Evolutionary conservation across 2,329 filamentous ascomycete genomes (phyloP).

Genomic region (Fusarium kyushuense): DNA sequence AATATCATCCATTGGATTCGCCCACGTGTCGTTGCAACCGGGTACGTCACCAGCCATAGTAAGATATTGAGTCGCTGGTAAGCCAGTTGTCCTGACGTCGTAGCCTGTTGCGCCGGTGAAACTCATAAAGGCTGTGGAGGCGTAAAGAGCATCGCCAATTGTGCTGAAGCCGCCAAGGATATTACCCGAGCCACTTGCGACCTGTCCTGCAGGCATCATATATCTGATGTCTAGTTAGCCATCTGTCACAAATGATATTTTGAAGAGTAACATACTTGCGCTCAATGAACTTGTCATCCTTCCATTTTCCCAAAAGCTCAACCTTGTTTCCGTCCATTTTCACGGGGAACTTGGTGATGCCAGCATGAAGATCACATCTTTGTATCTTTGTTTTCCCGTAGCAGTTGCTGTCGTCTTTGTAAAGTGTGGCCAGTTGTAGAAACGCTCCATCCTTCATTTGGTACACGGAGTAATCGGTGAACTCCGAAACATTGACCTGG

Average conservation of each 20-base stretch:
- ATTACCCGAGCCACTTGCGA: conserved; percentile 21
- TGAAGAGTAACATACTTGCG: conserved; percentile 18
- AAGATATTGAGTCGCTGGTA: conserved; percentile 39
- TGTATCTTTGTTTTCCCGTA: conserved; percentile 28
- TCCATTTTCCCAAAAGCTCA: conserved; percentile 28
- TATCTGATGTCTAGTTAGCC: conserved; percentile 15
- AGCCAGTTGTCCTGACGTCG: conserved; percentile 7
- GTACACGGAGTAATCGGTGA: not conserved
- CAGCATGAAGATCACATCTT: conserved; percentile 39
- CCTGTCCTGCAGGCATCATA: conserved; percentile 24
- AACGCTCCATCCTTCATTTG: conserved; percentile 26
- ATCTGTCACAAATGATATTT: accelerated
- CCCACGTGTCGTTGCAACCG: conserved; percentile 25
- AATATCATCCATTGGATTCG: conserved; percentile 41
- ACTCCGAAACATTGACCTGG: conserved; percentile 37
- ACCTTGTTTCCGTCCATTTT: conserved; percentile 11
- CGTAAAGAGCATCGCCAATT: conserved; percentile 21
- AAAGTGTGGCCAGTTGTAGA: conserved; percentile 32
- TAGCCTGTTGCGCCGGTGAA: conserved; percentile 39
- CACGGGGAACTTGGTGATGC: conserved; percentile 30
- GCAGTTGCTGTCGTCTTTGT: conserved; percentile 28
- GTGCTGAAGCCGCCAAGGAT: conserved; percentile 36
- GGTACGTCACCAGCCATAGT: conserved; percentile 25
- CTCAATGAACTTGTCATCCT: conserved; percentile 36
- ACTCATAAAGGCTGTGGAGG: conserved; percentile 19